phyloP scores from a whole-genome alignment of 257 asterid species.

The Solanum tacnaense region DNA sequence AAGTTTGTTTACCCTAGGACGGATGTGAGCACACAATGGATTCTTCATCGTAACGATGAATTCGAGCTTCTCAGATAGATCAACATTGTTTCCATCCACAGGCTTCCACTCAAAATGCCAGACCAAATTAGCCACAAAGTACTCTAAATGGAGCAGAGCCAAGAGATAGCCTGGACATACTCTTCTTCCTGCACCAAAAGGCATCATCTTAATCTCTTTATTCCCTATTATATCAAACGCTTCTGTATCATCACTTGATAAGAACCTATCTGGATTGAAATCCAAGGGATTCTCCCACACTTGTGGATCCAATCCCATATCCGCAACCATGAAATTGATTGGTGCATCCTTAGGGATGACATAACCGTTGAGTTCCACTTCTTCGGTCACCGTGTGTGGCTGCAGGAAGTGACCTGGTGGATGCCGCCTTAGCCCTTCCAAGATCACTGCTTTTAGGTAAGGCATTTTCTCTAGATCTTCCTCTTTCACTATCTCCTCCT shows the following conservation, averaged over 20 bases:
- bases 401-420: constrained; percentile 16
- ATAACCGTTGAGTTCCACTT: constrained; percentile 9
- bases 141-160: constrained; percentile 13
- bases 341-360: constrained; percentile 3
- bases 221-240: constrained; percentile 10
- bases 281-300: constrained; percentile 22
- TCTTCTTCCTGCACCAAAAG: constrained; percentile 23
- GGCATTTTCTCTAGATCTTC: constrained; percentile 14
- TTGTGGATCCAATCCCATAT: constrained; percentile 12
- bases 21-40: constrained; percentile 1
- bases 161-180: constrained; percentile 12
- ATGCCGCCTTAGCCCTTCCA: constrained; percentile 20
- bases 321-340: constrained; percentile 11
- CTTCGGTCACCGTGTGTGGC: constrained; percentile 14
- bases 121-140: constrained; percentile 18
- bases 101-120: constrained; percentile 11
- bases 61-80: constrained; percentile 11
- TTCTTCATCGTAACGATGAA: constrained; percentile 10
- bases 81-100: constrained; percentile 6
- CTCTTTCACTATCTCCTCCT: constrained; percentile 1
- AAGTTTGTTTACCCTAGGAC: constrained; percentile 3
- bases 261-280: constrained; percentile 19
- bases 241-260: not conserved
- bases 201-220: constrained; percentile 26
- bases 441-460: constrained; percentile 14